Evolutionary conservation across 352 stramenopile species (phyloP).

Genomic region (Aphanomyces invadans): DNA sequence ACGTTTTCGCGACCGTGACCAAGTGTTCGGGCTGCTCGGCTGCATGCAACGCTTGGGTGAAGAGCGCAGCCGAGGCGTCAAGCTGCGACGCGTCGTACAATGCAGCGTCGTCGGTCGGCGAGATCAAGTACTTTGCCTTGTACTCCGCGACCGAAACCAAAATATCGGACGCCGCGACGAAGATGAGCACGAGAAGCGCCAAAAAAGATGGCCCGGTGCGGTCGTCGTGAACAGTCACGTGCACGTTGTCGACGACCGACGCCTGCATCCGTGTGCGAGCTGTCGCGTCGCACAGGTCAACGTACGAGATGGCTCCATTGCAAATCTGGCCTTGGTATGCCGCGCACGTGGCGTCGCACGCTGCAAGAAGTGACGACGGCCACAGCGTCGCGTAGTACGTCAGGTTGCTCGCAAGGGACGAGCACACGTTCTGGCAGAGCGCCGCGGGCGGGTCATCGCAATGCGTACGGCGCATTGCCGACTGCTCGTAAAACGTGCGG

Average conservation of each 20-base stretch:
- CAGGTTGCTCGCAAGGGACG: not conserved
- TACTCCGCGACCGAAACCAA: conserved; percentile 12
- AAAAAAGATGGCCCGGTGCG: conserved; percentile 2
- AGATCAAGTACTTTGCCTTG: conserved; percentile 2
- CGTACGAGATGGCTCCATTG: not conserved
- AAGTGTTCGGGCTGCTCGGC: conserved; percentile 16
- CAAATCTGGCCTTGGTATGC: not conserved
- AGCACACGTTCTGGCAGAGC: conserved; percentile 18
- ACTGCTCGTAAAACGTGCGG: not conserved
- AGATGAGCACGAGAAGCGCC: conserved; percentile 5
- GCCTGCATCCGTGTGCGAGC: not conserved
- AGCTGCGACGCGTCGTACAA: not conserved
- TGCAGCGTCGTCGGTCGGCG: not conserved
- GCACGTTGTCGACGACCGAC: not conserved
- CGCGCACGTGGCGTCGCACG: conserved; percentile 14
- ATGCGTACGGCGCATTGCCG: not conserved
- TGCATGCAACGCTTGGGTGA: not conserved
- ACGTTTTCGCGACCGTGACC: conserved; percentile 12
- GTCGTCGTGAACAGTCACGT: not conserved
- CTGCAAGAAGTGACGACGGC: not conserved
- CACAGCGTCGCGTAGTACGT: conserved; percentile 15
- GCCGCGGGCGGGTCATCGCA: conserved; percentile 7
- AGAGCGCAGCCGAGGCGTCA: not conserved
- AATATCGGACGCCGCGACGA: conserved; percentile 15
- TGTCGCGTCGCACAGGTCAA: conserved; percentile 7